Evolutionary conservation across 2,329 filamentous ascomycete genomes (phyloP).

Genomic region (Fusarium tanahbumbuense): DNA sequence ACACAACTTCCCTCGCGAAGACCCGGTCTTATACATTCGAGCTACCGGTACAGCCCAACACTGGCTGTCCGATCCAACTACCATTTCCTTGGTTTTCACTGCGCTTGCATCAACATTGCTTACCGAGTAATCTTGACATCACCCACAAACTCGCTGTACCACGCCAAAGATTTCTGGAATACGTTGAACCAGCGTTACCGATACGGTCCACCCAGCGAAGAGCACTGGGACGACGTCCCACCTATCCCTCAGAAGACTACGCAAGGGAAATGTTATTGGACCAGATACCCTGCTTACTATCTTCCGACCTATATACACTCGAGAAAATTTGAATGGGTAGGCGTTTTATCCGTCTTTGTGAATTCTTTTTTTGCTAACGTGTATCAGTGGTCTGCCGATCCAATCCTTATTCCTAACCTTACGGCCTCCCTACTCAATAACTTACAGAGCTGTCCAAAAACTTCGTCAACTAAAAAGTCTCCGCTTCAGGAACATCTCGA

Average conservation of each 20-base stretch:
- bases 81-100: neutral
- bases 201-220: too few species aligned
- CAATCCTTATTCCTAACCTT: neutral
- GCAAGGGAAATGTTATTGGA: neutral
- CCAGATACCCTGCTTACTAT: too few species aligned
- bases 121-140: neutral
- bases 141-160: neutral
- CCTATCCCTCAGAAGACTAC: neutral
- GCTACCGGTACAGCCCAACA: rapidly evolving
- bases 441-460: neutral
- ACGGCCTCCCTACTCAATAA: neutral
- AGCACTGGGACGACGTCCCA: too few species aligned
- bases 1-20: too few species aligned
- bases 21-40: too few species aligned
- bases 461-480: neutral
- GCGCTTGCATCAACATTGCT: neutral
- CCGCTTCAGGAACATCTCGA: neutral
- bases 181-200: neutral
- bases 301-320: too few species aligned
- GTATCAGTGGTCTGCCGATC: neutral
- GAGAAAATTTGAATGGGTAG: neutral
- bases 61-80: too few species aligned
- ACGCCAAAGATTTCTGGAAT: neutral
- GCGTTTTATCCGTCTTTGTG: neutral
- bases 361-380: neutral